A percentile compares a stretch with the other conserved stretches of the same genome.
phyloP scores from a whole-genome alignment of 2,329 filamentous ascomycete genomes.

The Aspergillus awamori region DNA sequence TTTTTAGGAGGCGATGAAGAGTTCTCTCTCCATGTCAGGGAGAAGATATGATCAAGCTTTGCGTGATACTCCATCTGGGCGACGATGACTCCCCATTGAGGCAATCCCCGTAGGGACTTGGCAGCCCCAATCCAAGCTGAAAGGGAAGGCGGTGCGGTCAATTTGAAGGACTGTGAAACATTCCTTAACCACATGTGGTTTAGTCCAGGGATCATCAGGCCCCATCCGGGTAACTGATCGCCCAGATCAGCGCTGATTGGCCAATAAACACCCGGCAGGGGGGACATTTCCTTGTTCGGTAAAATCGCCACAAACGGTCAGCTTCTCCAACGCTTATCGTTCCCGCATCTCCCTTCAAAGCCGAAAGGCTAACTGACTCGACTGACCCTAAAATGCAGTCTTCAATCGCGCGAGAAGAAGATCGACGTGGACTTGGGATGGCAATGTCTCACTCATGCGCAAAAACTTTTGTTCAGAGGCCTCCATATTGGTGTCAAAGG shows the following conservation, averaged over 20 bases:
- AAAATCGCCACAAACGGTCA: neutral
- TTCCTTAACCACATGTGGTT: neutral
- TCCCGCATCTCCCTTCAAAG: neutral
- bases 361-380: slow-evolving; percentile 3
- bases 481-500: too few species aligned
- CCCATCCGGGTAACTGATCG: neutral
- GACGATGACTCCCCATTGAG: slow-evolving; percentile 3
- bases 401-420: too few species aligned
- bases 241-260: neutral
- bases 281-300: too few species aligned
- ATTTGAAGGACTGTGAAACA: slow-evolving; percentile 1
- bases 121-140: neutral
- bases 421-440: too few species aligned
- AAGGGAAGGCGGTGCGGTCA: neutral
- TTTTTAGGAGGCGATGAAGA: neutral
- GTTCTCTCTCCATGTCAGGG: neutral
- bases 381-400: slow-evolving; percentile 12
- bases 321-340: neutral
- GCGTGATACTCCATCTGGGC: neutral
- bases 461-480: too few species aligned
- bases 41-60: neutral
- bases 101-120: neutral
- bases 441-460: too few species aligned
- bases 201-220: neutral
- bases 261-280: neutral